Evolutionary conservation across 176 grass and related monocot species (phyloP).

Genomic region (Aechmea fasciata): DNA sequence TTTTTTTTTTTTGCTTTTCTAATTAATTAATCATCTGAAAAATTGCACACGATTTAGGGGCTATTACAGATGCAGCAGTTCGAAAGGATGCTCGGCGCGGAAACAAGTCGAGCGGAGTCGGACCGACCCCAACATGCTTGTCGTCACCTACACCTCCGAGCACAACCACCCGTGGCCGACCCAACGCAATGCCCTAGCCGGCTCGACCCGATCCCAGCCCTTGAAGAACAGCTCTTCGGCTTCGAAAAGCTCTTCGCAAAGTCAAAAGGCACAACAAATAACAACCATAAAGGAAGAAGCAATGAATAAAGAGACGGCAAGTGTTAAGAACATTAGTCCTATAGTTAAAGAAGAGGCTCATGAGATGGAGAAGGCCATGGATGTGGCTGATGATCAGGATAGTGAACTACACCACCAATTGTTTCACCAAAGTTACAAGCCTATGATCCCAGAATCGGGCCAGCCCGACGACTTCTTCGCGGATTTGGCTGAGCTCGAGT

Average conservation of each 20-base stretch:
- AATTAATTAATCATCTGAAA: background rate
- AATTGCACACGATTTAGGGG: conserved; percentile 31
- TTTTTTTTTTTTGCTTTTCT: no score
- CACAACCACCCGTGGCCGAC: conserved; percentile 98
- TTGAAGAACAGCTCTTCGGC: background rate
- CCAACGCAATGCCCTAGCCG: conserved; percentile 81
- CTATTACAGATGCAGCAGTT: conserved; percentile 98
- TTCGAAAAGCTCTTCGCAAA: background rate
- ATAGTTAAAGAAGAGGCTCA: conserved; percentile 4
- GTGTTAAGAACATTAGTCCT: background rate
- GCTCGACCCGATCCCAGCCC: conserved; percentile 35
- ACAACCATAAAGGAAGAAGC: background rate
- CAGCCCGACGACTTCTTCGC: conserved; percentile 26
- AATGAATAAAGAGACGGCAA: background rate
- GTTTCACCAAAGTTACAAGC: conserved; percentile 7
- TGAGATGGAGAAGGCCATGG: conserved; percentile 13
- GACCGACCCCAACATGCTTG: conserved; percentile 87
- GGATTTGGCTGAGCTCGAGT: conserved; percentile 18
- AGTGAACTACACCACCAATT: background rate
- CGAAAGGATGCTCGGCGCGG: conserved; percentile 84
- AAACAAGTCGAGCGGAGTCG: conserved; percentile 99
- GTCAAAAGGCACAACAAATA: background rate
- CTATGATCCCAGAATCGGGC: conserved; percentile 17
- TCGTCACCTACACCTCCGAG: conserved; percentile 97
- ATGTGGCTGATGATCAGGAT: background rate